phyloP scores from a whole-genome alignment of 768 basidiomycete species.

The Tulasnella sp. region DNA sequence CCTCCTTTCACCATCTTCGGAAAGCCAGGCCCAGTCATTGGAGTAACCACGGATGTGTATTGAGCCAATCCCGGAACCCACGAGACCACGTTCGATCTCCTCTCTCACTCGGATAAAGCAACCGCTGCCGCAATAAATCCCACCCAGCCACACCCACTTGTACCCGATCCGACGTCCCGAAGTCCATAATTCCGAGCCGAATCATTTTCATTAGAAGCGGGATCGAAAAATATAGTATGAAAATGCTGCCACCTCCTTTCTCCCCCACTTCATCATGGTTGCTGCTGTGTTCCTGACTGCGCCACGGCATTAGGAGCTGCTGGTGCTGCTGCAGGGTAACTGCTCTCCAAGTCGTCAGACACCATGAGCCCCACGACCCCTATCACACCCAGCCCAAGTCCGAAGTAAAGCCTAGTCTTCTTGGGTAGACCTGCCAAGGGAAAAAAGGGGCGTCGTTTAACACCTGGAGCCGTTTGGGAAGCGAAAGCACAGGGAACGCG shows the following conservation, averaged over 20 bases:
- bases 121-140: background rate
- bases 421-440: slow-evolving; percentile 3
- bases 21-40: background rate
- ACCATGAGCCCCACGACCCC: slow-evolving; percentile 10
- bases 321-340: background rate
- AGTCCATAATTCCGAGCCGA: background rate
- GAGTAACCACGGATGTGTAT: background rate
- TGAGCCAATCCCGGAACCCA: background rate
- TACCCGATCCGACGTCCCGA: background rate
- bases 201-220: background rate
- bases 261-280: background rate
- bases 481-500: background rate
- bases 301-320: background rate
- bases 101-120: background rate
- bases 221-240: background rate
- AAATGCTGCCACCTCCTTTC: background rate
- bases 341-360: slow-evolving; percentile 20
- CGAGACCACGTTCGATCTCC: background rate
- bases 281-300: background rate
- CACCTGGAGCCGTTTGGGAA: background rate
- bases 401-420: slow-evolving; percentile 20
- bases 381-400: slow-evolving; percentile 14
- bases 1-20: background rate
- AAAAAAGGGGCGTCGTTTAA: background rate
- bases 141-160: background rate